phyloP scores from a whole-genome alignment of 2,329 filamentous ascomycete genomes.

The Harringtonia lauricola region DNA sequence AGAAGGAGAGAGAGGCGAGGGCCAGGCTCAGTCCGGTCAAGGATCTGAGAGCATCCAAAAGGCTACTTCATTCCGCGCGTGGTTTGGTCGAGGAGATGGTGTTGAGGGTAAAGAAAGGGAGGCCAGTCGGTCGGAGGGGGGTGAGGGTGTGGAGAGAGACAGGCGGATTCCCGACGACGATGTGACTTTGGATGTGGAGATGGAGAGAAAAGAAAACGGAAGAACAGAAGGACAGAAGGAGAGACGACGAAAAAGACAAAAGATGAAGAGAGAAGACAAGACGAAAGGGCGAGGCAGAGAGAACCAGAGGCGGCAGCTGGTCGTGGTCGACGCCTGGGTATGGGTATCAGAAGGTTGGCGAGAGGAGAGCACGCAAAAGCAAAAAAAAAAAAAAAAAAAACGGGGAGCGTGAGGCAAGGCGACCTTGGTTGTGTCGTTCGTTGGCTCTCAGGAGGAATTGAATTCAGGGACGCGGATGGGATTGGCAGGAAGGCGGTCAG shows the following conservation, averaged over 20 bases:
- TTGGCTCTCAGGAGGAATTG: too few relatives aligned
- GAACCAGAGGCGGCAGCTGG: neutral
- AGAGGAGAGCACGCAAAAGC: neutral
- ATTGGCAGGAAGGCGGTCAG: too few relatives aligned
- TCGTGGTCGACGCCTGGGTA: neutral
- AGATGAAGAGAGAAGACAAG: neutral
- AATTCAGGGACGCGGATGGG: too few relatives aligned
- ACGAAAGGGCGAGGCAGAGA: neutral
- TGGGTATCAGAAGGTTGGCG: neutral
- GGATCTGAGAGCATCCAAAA: conserved; percentile 45
- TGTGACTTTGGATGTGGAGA: neutral
- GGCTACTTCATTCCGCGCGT: conserved; percentile 46
- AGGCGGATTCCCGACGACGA: neutral
- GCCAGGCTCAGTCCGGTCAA: conserved; percentile 38
- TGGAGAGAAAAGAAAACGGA: neutral
- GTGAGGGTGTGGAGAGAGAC: neutral
- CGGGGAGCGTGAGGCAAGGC: neutral
- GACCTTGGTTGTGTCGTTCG: too few relatives aligned
- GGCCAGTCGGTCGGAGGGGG: neutral
- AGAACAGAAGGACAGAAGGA: neutral
- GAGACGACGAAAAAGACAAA: neutral
- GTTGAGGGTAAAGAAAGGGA: neutral
- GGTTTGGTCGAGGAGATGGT: neutral
- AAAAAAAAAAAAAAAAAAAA: neutral
- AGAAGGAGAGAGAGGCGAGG: conserved; percentile 2